A percentile compares a stretch with the other conserved stretches of the same genome.
These are phyloP conservation scores for Batkoa obscura DNA, from an alignment of 371 early-diverging fungal species.

Conservation along the genomic window DNA sequence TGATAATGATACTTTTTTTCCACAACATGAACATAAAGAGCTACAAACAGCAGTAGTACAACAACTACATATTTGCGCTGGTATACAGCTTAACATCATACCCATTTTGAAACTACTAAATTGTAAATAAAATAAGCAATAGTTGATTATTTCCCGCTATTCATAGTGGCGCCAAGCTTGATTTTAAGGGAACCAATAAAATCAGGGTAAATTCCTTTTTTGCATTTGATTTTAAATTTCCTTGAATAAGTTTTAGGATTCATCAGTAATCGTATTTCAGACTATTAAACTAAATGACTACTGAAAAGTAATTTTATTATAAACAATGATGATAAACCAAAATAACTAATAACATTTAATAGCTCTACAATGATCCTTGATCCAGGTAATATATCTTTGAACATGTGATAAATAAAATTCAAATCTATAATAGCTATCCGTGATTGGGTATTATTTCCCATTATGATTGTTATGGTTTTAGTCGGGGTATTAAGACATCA, in stretches of 20 bases:
- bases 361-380: slow-evolving; percentile 2
- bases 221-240: too few relatives aligned
- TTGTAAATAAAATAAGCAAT: neutral
- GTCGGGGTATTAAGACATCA: slow-evolving; percentile 85
- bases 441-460: slow-evolving; percentile 89
- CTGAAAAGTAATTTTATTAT: too few relatives aligned
- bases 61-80: slow-evolving; percentile 20
- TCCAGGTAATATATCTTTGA: neutral
- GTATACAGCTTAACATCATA: slow-evolving; percentile 8
- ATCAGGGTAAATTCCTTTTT: too few relatives aligned
- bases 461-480: slow-evolving; percentile 90
- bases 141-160: too few relatives aligned
- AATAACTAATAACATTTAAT: neutral
- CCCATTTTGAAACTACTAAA: slow-evolving; percentile 7
- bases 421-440: slow-evolving; percentile 37
- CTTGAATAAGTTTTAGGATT: too few relatives aligned
- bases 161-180: too few relatives aligned
- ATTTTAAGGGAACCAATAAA: too few relatives aligned
- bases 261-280: too few relatives aligned
- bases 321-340: neutral
- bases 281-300: too few relatives aligned
- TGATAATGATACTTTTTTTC: slow-evolving; percentile 44
- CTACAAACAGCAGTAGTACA: slow-evolving; percentile 47
- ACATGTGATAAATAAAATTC: neutral
- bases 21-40: slow-evolving; percentile 9